phyloP scores from a whole-genome alignment of 2,329 filamentous ascomycete genomes.

The Colletotrichum kahawae region DNA sequence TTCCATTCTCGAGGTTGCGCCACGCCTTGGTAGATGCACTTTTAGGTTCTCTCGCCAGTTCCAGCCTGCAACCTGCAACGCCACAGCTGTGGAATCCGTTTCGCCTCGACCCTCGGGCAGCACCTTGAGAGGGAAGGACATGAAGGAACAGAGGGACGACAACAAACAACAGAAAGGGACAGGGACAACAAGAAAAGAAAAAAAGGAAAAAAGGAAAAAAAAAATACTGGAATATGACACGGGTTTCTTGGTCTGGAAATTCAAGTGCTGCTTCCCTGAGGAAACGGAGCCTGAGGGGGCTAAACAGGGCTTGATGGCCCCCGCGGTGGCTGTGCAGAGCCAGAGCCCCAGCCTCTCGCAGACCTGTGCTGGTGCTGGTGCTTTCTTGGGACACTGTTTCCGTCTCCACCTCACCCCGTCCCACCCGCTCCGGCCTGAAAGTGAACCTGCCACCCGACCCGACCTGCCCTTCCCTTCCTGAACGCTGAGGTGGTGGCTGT shows the following conservation, averaged over 20 bases:
- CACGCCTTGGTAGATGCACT: background rate
- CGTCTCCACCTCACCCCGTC: background rate
- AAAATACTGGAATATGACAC: background rate
- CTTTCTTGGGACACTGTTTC: background rate
- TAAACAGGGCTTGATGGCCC: conserved; percentile 6
- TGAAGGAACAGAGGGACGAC: background rate
- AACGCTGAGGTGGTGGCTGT: background rate
- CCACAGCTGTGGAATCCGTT: background rate
- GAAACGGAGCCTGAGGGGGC: conserved; percentile 15
- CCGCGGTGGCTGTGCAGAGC: conserved; percentile 16
- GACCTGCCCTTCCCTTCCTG: background rate
- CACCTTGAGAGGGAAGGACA: background rate
- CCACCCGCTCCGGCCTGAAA: background rate
- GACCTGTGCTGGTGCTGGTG: background rate
- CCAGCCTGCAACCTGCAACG: background rate
- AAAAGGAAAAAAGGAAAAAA: too few species aligned
- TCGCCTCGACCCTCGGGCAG: background rate
- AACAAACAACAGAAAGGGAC: too few species aligned
- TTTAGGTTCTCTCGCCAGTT: background rate
- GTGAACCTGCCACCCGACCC: background rate
- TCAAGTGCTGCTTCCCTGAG: background rate
- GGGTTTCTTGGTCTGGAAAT: background rate
- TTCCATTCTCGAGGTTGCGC: background rate
- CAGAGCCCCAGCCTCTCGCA: conserved; percentile 6
- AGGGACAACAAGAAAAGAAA: background rate